These are phyloP conservation scores for Nitzschia putrida DNA, from an alignment of 108 stramenopile genomes.

Conservation along the genomic window DNA sequence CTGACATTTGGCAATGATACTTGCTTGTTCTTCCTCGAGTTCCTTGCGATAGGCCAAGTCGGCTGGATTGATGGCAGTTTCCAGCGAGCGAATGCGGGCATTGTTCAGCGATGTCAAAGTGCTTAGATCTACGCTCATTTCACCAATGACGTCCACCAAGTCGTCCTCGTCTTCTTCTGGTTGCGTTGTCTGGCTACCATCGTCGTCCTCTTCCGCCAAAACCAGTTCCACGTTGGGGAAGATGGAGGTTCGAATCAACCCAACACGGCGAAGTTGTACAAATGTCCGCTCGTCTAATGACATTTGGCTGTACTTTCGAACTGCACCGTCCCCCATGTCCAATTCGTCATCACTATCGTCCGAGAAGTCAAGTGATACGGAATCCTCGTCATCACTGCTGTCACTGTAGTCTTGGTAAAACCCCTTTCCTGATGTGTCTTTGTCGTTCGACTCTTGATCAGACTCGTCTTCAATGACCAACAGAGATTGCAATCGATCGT, in stretches of 20 bases:
- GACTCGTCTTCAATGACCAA: slow-evolving; percentile 59
- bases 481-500: slow-evolving; percentile 66
- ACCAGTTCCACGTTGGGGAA: slow-evolving; percentile 25
- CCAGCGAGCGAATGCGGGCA: slow-evolving; percentile 28
- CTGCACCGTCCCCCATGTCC: neutral
- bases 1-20: slow-evolving; percentile 33
- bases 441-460: slow-evolving; percentile 33
- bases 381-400: slow-evolving; percentile 13
- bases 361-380: slow-evolving; percentile 32
- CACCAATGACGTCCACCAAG: slow-evolving; percentile 29
- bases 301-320: neutral
- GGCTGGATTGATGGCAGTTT: slow-evolving; percentile 18
- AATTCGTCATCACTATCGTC: slow-evolving; percentile 37
- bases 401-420: slow-evolving; percentile 23
- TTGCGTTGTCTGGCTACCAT: neutral
- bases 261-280: slow-evolving; percentile 28
- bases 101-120: slow-evolving; percentile 29
- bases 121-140: slow-evolving; percentile 32
- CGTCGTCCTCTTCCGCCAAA: neutral
- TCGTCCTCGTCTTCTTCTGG: slow-evolving; percentile 19
- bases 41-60: slow-evolving; percentile 19
- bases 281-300: slow-evolving; percentile 44
- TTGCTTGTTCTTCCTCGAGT: slow-evolving; percentile 32
- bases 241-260: slow-evolving; percentile 23
- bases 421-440: too few relatives aligned